A percentile compares a stretch with the other conserved stretches of the same genome.
phyloP scores from a whole-genome alignment of 306 rosid species.

The Citrullus colocynthis region DNA sequence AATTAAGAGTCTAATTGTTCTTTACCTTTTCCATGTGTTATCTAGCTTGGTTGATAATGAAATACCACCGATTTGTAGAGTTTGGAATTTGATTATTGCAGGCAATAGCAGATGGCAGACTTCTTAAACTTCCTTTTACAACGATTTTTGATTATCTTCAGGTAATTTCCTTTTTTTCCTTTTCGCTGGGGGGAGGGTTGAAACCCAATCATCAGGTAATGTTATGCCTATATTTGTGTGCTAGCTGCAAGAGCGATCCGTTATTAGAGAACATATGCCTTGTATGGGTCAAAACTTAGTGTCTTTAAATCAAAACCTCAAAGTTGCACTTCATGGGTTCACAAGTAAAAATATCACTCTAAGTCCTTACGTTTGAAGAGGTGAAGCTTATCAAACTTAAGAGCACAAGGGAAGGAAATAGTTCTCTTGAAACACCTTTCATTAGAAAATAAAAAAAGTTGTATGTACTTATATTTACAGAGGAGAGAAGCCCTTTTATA shows the following conservation, averaged over 20 bases:
- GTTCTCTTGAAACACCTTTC: background rate
- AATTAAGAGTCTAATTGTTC: constrained; percentile 3
- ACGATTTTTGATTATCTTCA: constrained; percentile 98
- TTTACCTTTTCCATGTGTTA: background rate
- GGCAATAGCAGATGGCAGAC: constrained; percentile 50
- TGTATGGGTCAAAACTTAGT: background rate
- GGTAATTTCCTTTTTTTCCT: constrained; percentile 23
- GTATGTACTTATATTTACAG: background rate
- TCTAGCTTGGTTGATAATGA: background rate
- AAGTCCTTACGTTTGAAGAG: background rate
- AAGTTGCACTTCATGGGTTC: background rate
- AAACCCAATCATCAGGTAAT: background rate
- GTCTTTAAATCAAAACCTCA: background rate
- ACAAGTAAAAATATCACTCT: background rate
- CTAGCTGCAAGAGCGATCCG: background rate
- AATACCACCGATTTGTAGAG: background rate
- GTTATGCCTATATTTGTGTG: background rate
- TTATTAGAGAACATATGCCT: background rate
- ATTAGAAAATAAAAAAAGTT: background rate
- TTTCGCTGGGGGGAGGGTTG: too few relatives aligned
- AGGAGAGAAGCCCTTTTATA: background rate
- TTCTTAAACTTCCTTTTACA: constrained; percentile 66
- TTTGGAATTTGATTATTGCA: constrained; percentile 26
- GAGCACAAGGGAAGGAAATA: background rate
- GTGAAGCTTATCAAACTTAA: background rate